Conservation (phyloP, 805 yeast genomes). For the Kodamaea laetipori region DNA sequence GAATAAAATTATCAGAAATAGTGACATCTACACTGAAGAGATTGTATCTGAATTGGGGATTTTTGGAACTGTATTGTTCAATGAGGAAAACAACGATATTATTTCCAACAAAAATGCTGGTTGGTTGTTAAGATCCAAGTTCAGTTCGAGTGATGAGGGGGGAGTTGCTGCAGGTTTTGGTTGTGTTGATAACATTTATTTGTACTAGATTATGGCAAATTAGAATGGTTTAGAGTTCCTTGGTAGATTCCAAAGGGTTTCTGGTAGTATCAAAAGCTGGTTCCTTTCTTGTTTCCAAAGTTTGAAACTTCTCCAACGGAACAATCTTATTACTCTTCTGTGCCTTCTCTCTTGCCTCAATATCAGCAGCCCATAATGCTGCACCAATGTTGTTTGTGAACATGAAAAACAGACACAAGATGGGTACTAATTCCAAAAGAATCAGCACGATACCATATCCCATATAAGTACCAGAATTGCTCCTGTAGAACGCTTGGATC, state of each 20-base stretch:
- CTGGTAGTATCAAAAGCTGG: no score
- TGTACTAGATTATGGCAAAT: slow-evolving; percentile 40
- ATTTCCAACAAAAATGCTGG: slow-evolving; percentile 72
- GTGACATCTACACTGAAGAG: slow-evolving; percentile 63
- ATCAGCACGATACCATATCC: slow-evolving; percentile 57
- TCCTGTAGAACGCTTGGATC: slow-evolving; percentile 37
- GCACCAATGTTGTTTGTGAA: slow-evolving; percentile 64
- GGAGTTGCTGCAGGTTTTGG: slow-evolving; percentile 99
- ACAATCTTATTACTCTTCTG: neutral
- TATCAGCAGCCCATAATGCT: slow-evolving; percentile 61
- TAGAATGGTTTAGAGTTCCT: no score
- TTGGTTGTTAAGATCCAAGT: slow-evolving; percentile 84
- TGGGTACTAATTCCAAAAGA: slow-evolving; percentile 55
- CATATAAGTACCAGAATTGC: slow-evolving; percentile 43
- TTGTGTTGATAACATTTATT: slow-evolving; percentile 82
- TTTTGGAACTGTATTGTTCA: slow-evolving; percentile 80
- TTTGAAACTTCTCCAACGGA: neutral
- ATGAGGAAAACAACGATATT: slow-evolving; percentile 59
- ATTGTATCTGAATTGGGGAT: slow-evolving; percentile 90
- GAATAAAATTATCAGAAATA: slow-evolving; percentile 72
- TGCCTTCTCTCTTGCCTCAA: slow-evolving; percentile 12
- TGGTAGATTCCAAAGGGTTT: no score
- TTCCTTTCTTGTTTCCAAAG: no score
- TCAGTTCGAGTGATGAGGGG: slow-evolving; percentile 88
- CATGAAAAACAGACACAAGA: slow-evolving; percentile 53